Evolutionary conservation across 768 basidiomycete genomes (phyloP).

Genomic region (Suillus luteus): DNA sequence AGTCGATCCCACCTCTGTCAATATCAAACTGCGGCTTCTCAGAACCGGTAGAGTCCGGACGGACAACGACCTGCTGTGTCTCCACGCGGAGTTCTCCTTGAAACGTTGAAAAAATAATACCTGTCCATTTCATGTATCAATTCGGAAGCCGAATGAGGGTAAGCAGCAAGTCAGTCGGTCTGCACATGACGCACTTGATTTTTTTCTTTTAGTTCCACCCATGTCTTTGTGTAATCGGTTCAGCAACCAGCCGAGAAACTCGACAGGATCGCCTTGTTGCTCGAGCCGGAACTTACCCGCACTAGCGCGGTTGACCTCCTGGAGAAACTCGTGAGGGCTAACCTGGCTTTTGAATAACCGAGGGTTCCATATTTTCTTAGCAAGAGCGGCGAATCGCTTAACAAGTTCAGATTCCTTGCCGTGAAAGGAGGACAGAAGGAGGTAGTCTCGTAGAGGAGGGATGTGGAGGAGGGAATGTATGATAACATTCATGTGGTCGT

Average conservation of each 20-base stretch:
- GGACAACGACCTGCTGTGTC: constrained; percentile 89
- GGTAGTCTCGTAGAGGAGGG: constrained; percentile 83
- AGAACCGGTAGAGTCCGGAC: constrained; percentile 70
- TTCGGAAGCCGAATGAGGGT: constrained; percentile 14
- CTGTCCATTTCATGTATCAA: constrained; percentile 41
- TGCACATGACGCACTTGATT: constrained; percentile 69
- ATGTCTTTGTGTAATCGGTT: constrained; percentile 92
- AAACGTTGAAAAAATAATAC: constrained; percentile 90
- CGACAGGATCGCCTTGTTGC: constrained; percentile 93
- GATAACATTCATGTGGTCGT: constrained; percentile 97
- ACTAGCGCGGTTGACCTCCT: constrained; percentile 92
- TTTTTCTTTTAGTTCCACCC: constrained; percentile 90
- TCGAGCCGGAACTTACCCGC: constrained; percentile 91
- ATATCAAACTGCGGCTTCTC: constrained; percentile 93
- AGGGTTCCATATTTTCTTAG: constrained; percentile 97
- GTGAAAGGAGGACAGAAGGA: constrained; percentile 73
- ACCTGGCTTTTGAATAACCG: constrained; percentile 97
- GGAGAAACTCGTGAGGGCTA: constrained; percentile 97
- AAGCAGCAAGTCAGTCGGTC: not conserved
- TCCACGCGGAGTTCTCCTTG: constrained; percentile 93
- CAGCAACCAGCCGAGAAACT: constrained; percentile 94
- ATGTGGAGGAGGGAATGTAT: constrained; percentile 93
- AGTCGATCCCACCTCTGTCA: constrained; percentile 71
- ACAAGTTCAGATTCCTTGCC: constrained; percentile 86
- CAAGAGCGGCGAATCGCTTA: constrained; percentile 81